Evolutionary conservation across 352 stramenopile species (phyloP).

Genomic region (Pythium rhizo-oryzae): DNA sequence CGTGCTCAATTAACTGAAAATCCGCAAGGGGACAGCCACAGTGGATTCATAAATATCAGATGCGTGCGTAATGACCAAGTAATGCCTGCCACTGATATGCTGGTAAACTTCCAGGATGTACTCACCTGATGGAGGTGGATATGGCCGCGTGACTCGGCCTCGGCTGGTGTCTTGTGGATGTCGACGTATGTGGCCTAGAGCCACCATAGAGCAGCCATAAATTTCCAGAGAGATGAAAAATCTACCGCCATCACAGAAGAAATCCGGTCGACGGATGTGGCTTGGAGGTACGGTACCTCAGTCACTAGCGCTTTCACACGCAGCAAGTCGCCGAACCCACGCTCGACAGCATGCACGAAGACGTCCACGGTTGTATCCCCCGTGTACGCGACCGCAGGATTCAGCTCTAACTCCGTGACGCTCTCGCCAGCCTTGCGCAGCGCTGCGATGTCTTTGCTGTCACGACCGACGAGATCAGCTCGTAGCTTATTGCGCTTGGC

Average conservation of each 20-base stretch:
- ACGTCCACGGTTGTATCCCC: slow-evolving; percentile 75
- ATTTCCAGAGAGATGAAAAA: neutral
- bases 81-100: neutral
- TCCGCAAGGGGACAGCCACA: neutral
- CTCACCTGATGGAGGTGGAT: slow-evolving; percentile 76
- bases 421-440: slow-evolving; percentile 45
- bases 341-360: slow-evolving; percentile 38
- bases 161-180: slow-evolving; percentile 41
- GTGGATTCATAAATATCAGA: slow-evolving; percentile 1
- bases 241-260: neutral
- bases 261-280: neutral
- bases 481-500: slow-evolving; percentile 54
- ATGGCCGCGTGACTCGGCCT: slow-evolving; percentile 63
- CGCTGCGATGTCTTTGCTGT: slow-evolving; percentile 49
- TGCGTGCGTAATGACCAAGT: neutral
- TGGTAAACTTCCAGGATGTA: neutral
- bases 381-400: slow-evolving; percentile 79
- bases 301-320: slow-evolving; percentile 74
- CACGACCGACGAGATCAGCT: slow-evolving; percentile 45
- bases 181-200: slow-evolving; percentile 68
- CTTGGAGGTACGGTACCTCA: slow-evolving; percentile 43
- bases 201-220: neutral
- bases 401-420: slow-evolving; percentile 40
- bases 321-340: slow-evolving; percentile 49
- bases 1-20: slow-evolving; percentile 46